Conservation (phyloP, 1,284 basidiomycete genomes). For the Sanghuangporus baumii region DNA sequence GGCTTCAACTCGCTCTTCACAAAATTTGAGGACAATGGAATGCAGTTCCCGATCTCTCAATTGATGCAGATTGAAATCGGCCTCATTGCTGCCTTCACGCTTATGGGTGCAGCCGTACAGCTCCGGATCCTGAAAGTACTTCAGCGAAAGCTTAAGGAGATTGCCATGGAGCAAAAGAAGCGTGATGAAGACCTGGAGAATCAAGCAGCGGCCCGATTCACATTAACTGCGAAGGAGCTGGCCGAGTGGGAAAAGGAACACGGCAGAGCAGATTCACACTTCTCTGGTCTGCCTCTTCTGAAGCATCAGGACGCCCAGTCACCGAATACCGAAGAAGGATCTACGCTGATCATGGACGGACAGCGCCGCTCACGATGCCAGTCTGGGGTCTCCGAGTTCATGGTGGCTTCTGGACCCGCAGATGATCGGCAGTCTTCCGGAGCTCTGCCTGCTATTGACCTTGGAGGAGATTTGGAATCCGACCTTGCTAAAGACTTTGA, state of each 20-base stretch:
- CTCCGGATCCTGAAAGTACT: constrained; percentile 79
- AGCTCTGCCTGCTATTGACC: constrained; percentile 65
- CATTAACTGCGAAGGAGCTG: constrained; percentile 63
- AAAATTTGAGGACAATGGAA: constrained; percentile 60
- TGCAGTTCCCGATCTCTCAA: constrained; percentile 79
- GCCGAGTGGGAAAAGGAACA: constrained; percentile 84
- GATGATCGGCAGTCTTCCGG: constrained; percentile 54
- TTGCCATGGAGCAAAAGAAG: constrained; percentile 69
- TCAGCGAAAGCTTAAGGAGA: constrained; percentile 72
- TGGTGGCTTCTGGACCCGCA: constrained; percentile 46
- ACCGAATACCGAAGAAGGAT: constrained; percentile 43
- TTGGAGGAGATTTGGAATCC: constrained; percentile 64
- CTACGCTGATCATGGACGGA: constrained; percentile 43
- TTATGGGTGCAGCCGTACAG: constrained; percentile 89
- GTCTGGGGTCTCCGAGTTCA: constrained; percentile 69
- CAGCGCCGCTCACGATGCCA: constrained; percentile 50
- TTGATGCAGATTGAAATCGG: constrained; percentile 94
- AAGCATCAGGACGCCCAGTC: constrained; percentile 53
- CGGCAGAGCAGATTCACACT: constrained; percentile 53
- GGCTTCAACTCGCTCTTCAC: constrained; percentile 80
- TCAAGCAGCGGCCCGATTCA: constrained; percentile 69
- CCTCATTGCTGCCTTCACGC: constrained; percentile 71
- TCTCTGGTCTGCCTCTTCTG: constrained; percentile 51
- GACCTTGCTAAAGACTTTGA: constrained; percentile 69
- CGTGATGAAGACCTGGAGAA: constrained; percentile 73